phyloP scores from a whole-genome alignment of 2,329 filamentous ascomycete species.

The Alternaria sp. region DNA sequence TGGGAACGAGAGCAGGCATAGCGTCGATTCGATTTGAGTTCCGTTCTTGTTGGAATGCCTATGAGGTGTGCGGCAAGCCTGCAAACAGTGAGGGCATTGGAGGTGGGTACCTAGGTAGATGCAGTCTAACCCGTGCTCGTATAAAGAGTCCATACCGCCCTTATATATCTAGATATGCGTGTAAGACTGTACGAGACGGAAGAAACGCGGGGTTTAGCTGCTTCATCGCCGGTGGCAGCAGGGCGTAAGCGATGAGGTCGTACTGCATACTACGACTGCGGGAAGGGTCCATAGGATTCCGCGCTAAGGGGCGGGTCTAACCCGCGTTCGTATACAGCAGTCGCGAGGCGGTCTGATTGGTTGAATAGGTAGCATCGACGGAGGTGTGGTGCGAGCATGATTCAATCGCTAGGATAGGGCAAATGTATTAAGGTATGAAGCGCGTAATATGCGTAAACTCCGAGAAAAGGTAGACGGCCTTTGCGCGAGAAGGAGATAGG shows the following conservation, averaged over 20 bases:
- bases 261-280: background rate
- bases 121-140: background rate
- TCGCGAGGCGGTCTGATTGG: conserved; percentile 2
- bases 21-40: background rate
- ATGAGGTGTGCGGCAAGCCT: background rate
- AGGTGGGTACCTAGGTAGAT: background rate
- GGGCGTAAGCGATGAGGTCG: background rate
- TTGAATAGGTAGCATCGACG: background rate
- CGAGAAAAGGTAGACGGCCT: background rate
- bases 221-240: background rate
- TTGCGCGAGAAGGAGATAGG: background rate
- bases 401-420: background rate
- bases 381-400: background rate
- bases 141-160: background rate
- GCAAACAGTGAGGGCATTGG: background rate
- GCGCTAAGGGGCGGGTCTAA: background rate
- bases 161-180: background rate
- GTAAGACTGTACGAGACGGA: background rate
- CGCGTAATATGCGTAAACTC: background rate
- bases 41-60: background rate
- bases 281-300: background rate
- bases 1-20: conserved; percentile 25
- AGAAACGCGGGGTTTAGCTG: background rate
- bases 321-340: conserved; percentile 10
- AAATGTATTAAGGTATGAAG: background rate